Evolutionary conservation across 371 early-diverging fungal genomes (phyloP), one percentile per base, ranked within the genome.

Genomic region (Rhizopus microsporus): DNA sequence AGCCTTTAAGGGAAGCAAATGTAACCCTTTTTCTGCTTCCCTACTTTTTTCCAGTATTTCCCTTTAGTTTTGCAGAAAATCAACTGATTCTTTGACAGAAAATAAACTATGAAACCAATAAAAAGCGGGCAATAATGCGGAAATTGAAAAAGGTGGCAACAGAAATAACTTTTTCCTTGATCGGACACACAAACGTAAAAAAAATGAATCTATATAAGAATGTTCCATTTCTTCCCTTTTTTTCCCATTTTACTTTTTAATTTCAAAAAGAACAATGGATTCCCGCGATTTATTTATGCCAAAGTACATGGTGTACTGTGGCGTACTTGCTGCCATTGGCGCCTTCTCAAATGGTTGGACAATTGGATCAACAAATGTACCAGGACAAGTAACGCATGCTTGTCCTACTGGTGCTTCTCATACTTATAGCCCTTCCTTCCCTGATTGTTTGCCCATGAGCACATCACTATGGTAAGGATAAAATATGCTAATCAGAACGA

Each of bases 311-410:
- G 42, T 77, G 7, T 75, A 68, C 46, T 74, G 72, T 58, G 74
- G 64, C 37, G 3, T 74, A 3, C 57, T 77, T 7, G 64, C 74
- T 10, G 66, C 66, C 30, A 50, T 80, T 23, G 74, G 68, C 38
- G 70, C 80, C 5, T 60, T 77, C 51, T 65, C 67, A 3, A 74
- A 71, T 42, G 76, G 78, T 35, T 80, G 73, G 57, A 70, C 72
- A 5, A 77, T 80, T 45, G 78, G 78, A 44, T 70, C 76, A 29
- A 68, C 80, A 30, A 80, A 77, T 53, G 69, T 80, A 43, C 76
- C 74, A n/a, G 78, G 65, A 39, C 57, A 68, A 31, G 54, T 67
- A 10, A 71, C 68, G 8, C 68, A 71, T 30, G 51, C 49, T 30
- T 68, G 71, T 62, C 52, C 55, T 16, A 68, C 30, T 35, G 68